Evolutionary conservation across 345 rosid genomes (phyloP), one percentile per base, ranked within the genome.

Genomic region (Gossypium anomalum): DNA sequence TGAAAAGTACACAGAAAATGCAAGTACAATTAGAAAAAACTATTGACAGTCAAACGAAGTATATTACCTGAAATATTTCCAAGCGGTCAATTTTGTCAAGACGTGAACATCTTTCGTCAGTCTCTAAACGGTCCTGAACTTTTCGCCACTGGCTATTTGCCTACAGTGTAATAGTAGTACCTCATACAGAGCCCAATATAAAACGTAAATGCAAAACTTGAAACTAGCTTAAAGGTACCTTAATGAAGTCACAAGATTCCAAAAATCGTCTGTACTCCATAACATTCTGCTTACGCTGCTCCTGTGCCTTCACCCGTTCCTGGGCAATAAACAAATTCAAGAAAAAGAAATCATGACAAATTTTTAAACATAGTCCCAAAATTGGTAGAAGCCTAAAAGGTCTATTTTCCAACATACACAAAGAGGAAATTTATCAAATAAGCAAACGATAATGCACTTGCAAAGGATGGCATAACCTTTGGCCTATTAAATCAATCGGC

Each of bases 111-210:
- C 98, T 87, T 80, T 89, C 98, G 83, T 93, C 97, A 60, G 88
- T 86, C 88, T 90, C 99, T 83, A 95, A 84, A 55, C 89, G 93
- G 63, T 90, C 93, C 79, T 95, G 98, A 83, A 95, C 91, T 86
- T 95, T 95, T 74, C 98, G 89, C 99, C 99, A 95, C 76, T 95
- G 99, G 80, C 88, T 95, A 80, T 76, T 87, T 71, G 97, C 90
- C 99, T 95, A 78, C 63, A 75, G 23, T 17, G 72, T 16, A 51
- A 75, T 29, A 70, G 52, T 9, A 57, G 72, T 45, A 41, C 65
- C 66, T 48, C 2, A 53, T 20, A 43, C 23, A 65, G 56, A 52
- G 41, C 19, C 59, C 71, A 51, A 41, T 41, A 8, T 34, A 12
- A 69, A 66, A 15, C 55, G 56, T 7, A 41, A 17, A 63, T 48